Evolutionary conservation across 148 eudicot genomes (phyloP).

Genomic region (Spergularia marina): DNA sequence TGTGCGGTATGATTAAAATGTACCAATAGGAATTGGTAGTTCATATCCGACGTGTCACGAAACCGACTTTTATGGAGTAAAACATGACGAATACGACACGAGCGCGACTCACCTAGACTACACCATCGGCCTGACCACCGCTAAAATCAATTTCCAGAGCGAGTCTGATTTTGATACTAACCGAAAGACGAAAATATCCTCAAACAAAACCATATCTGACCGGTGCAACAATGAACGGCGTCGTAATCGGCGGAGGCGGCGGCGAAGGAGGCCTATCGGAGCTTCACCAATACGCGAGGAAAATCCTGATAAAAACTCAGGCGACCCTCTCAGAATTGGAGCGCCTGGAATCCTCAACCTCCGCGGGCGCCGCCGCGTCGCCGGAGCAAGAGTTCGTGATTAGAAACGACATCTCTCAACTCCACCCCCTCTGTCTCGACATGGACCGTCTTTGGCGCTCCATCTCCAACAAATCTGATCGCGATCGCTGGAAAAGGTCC

Average conservation of each 20-base stretch:
- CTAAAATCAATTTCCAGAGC: no score
- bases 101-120: no score
- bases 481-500: conserved; percentile 91
- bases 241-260: conserved; percentile 30
- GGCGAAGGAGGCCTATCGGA: conserved; percentile 57
- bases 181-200: no score
- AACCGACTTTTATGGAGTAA: no score
- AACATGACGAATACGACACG: no score
- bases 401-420: conserved; percentile 51
- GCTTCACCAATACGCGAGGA: conserved; percentile 62
- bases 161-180: no score
- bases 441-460: conserved; percentile 92
- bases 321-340: conserved; percentile 70
- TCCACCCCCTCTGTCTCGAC: conserved; percentile 64
- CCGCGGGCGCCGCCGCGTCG: conserved; percentile 42
- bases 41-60: no score
- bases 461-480: conserved; percentile 71
- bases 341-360: conserved; percentile 60
- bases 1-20: no score
- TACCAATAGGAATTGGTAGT: no score
- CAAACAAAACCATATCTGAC: no score
- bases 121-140: no score
- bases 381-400: conserved; percentile 64
- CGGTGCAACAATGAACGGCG: conserved; percentile 12
- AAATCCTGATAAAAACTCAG: conserved; percentile 50